Evolutionary conservation across 345 rosid species (phyloP), one percentile per base, ranked within the genome.

Genomic region (Isatis tinctoria): DNA sequence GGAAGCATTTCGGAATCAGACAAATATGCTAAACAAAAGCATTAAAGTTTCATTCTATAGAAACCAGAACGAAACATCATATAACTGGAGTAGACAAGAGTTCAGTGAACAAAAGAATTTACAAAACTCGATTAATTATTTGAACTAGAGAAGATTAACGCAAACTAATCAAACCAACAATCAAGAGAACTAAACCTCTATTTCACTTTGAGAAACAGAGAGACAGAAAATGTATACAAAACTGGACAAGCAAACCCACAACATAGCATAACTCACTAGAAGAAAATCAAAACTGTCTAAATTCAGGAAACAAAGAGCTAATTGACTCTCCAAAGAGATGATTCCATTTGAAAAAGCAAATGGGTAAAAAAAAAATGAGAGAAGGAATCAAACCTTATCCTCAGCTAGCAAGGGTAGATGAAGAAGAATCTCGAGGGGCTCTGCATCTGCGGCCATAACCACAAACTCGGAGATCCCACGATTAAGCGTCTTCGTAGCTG

Each of bases 391-490:
- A 72, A 82, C 99, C 98, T 95, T 92, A 53, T 85, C 90, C 72
- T 87, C 93, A 3, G 99, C 99, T 20, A 95, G 91, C 72, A 90
- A 60, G 7, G 87, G 88, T 18, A 86, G 82, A 72, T 87, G 99
- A 44, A 95, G 78, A 69, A 83, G 88, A 80, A 95, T 95, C 90
- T 95, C 99, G 11, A 95, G 91, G 4, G 99, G 97, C 79, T 83
- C 88, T 0, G 89, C 80, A 81, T 89, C 91, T 13, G 91, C 90
- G 22, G 91, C 95, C 95, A 89, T 85, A 67, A 85, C 97, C 47
- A 95, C 65, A 65, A 95, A 92, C 90, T 95, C 99, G 1, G 97
- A 88, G 59, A 88, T 95, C 28, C 99, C 99, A 74, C 99, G 85
- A 66, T 92, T 95, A 27, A 95, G 85, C 0, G 97, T 92, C 91